These are phyloP conservation scores for Avena atlantica DNA, from an alignment of 176 grass and related monocot species.

Conservation along the genomic window DNA sequence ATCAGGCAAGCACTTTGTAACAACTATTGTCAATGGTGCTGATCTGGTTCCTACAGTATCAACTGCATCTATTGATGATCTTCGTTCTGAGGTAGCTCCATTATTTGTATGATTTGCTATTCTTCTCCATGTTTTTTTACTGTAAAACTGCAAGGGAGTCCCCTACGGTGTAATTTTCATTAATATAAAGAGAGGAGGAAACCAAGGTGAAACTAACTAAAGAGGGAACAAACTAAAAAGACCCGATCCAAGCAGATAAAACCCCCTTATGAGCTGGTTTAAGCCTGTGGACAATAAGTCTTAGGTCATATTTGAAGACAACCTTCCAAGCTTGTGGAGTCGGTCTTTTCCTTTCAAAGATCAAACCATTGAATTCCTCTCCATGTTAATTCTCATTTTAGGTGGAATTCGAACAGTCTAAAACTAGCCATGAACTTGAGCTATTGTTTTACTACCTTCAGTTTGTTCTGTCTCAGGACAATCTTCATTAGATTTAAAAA, in stretches of 20 bases:
- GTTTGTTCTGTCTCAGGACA: neutral
- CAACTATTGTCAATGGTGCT: conserved; percentile 82
- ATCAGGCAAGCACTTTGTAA: conserved; percentile 97
- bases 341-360: too few relatives aligned
- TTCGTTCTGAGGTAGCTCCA: conserved; percentile 83
- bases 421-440: conserved; percentile 1
- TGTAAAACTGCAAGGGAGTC: too few relatives aligned
- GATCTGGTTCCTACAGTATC: conserved; percentile 98
- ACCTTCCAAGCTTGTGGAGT: too few relatives aligned
- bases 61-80: conserved; percentile 93
- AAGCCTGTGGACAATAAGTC: too few relatives aligned
- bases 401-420: neutral
- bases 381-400: neutral
- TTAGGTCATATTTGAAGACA: too few relatives aligned
- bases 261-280: too few relatives aligned
- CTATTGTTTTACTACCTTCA: neutral
- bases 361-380: neutral
- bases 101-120: conserved; percentile 35
- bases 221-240: too few relatives aligned
- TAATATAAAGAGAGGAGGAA: too few relatives aligned
- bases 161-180: too few relatives aligned
- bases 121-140: neutral
- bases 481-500: neutral
- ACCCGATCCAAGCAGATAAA: too few relatives aligned
- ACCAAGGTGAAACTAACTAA: too few relatives aligned